Evolutionary conservation across 306 rosid species (phyloP), one percentile per base, ranked within the genome.

Genomic region (Bauhinia variegata): DNA sequence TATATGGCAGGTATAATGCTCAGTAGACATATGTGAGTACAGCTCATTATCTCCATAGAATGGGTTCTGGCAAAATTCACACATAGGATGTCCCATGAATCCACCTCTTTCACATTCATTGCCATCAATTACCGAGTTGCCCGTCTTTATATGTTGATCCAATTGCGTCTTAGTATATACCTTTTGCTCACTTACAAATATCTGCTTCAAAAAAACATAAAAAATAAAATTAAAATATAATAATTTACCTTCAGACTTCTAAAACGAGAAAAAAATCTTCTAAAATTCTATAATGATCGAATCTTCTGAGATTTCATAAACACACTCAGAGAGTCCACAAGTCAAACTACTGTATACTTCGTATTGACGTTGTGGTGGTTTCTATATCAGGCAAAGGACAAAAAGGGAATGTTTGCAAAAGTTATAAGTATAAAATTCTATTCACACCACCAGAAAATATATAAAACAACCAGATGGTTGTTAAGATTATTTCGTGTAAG

Each of bases 81-180:
- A 84, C 71, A 38, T 44, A 61, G 89, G 89, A 54, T 84, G 89
- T 58, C 89, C 89, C 4, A 68, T 67, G 56, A 84, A 84, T 3
- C 89, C 86, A 15, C 89, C 89, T 78, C 89, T 78, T 67, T 84
- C 89, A 65, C 84, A 78, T 77, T 84, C 84, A 60, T 70, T 81
- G 57, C 89, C 89, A 59, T 84, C 89, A 56, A 81, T 84, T 71
- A 72, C 84, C 1, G 86, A 81, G 68, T 78, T 84, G 23, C 89
- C 89, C 4, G 84, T 75, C 56, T 52, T 74, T 31, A 76, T 75
- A 66, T 84, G 89, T 67, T 62, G 86, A 43, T 72, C 81, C 80
- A 84, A 58, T 50, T 81, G 89, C 13, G 78, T 55, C 53, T 73
- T 84, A 14, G 41, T 69, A 73, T 84, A 84, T 19, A 84, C 62